Evolutionary conservation across 495 filamentous ascomycete genomes (phyloP).

Genomic region (Neurospora sp.): DNA sequence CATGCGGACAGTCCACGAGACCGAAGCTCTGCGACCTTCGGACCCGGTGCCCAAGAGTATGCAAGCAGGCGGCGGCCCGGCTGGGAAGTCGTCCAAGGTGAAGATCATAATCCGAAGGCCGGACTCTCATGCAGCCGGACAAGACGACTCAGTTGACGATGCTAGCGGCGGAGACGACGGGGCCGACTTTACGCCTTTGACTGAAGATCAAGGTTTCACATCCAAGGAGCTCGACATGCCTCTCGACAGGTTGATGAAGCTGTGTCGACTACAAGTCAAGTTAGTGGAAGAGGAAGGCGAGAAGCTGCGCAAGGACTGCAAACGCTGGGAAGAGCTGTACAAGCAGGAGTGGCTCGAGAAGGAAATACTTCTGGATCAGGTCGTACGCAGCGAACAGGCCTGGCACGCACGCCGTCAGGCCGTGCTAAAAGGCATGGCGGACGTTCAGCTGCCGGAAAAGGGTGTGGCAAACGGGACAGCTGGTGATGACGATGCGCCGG

Average conservation of each 20-base stretch:
- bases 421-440: constrained; percentile 27
- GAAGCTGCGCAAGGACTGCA: constrained; percentile 51
- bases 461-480: not conserved
- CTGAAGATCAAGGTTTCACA: constrained; percentile 59
- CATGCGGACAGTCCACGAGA: constrained; percentile 98
- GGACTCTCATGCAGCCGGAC: constrained; percentile 43
- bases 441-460: constrained; percentile 12
- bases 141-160: constrained; percentile 44
- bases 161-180: constrained; percentile 39
- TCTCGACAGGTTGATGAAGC: constrained; percentile 56
- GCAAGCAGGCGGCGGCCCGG: constrained; percentile 40
- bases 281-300: constrained; percentile 70
- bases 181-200: constrained; percentile 34
- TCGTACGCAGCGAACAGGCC: constrained; percentile 41
- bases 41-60: constrained; percentile 74
- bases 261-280: constrained; percentile 67
- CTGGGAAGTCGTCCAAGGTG: constrained; percentile 51
- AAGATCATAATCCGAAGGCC: constrained; percentile 52
- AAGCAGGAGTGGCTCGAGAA: constrained; percentile 79
- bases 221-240: constrained; percentile 59
- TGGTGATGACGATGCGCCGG: not conserved
- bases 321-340: constrained; percentile 52
- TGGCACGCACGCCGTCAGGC: constrained; percentile 35
- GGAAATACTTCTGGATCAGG: constrained; percentile 52
- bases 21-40: constrained; percentile 79